Evolutionary conservation across 2,329 filamentous ascomycete genomes (phyloP), one percentile per base, ranked within the genome.

Genomic region (Colletotrichum cereale): DNA sequence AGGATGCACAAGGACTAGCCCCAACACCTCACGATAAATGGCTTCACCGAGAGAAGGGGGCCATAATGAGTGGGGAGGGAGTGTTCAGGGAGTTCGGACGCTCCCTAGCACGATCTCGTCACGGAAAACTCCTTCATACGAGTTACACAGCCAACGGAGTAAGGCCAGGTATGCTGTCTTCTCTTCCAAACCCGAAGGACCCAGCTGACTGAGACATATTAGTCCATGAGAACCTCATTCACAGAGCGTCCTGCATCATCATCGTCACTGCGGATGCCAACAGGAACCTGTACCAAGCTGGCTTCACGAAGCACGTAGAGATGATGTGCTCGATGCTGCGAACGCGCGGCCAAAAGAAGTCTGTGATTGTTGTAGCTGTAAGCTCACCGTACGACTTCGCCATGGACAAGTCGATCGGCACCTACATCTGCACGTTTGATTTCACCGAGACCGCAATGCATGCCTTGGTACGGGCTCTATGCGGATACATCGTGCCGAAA

Each of bases 351-450:
- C 93, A 95, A 78, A 93, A 96, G 80, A 98, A 97, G 82, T 93
- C 95, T 1, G 84, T 98, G 47, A 91, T 98, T 31, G 96, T 98
- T 4, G 92, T 98, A 10, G 93, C 96, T 0, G 95, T 97, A 75
- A 97, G 95, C 81, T 98, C 95, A 0, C 96, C 96, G 0, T 98
- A 98, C 80, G 96, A 98, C 80, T 98, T 98, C 79, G 95, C 94
- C 55, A 95, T 96, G 88, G 96, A 98, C 77, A 92, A 92, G 74
- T 91, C 91, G 0, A 96, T 98, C 50, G 93, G 93, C 7, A 97
- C 95, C 1, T 98, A 98, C 77, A 88, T 98, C 50, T 98, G 96
- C 84, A 97, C 95, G 0, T 98, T 97, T 80, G 95, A 98, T 82
- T 98, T 97, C 77, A 98, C 96, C 0, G 96, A 98, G 76, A 96